A percentile compares a stretch with the other conserved stretches of the same genome.
Evolutionary conservation across 306 rosid species (phyloP).

Genomic region (Elaeagnus macrophylla): DNA sequence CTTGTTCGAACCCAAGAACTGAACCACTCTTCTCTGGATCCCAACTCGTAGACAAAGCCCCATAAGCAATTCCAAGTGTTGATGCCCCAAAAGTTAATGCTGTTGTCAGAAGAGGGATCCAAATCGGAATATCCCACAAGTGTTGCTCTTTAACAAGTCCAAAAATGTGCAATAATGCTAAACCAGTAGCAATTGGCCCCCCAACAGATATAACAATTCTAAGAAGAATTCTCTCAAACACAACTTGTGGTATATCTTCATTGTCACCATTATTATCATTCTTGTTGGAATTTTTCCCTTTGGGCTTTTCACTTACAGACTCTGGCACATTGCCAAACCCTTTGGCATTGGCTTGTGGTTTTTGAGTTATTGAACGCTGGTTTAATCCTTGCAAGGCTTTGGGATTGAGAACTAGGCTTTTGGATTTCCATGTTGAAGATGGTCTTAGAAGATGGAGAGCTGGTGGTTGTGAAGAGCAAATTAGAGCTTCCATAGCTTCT

Average conservation of each 20-base stretch:
- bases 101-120: conserved; percentile 84
- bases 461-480: conserved; percentile 31
- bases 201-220: conserved; percentile 56
- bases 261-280: conserved; percentile 14
- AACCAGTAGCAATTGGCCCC: conserved; percentile 60
- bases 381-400: conserved; percentile 14
- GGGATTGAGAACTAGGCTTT: conserved; percentile 19
- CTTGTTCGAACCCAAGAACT: conserved; percentile 57
- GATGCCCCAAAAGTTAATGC: conserved; percentile 70
- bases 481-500: conserved; percentile 50
- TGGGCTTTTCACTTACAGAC: conserved; percentile 1
- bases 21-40: conserved; percentile 60
- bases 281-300: conserved; percentile 16
- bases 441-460: conserved; percentile 26
- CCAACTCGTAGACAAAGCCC: conserved; percentile 67
- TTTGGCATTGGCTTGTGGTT: conserved; percentile 39
- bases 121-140: conserved; percentile 48
- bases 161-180: conserved; percentile 41
- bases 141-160: conserved; percentile 39
- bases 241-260: conserved; percentile 48
- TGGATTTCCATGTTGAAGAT: conserved; percentile 40
- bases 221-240: conserved; percentile 44
- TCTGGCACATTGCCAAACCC: conserved; percentile 41
- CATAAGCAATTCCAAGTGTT: conserved; percentile 62
- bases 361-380: conserved; percentile 8